Evolutionary conservation across 805 yeast species (phyloP).

Genomic region (Candida ascalaphidarum): DNA sequence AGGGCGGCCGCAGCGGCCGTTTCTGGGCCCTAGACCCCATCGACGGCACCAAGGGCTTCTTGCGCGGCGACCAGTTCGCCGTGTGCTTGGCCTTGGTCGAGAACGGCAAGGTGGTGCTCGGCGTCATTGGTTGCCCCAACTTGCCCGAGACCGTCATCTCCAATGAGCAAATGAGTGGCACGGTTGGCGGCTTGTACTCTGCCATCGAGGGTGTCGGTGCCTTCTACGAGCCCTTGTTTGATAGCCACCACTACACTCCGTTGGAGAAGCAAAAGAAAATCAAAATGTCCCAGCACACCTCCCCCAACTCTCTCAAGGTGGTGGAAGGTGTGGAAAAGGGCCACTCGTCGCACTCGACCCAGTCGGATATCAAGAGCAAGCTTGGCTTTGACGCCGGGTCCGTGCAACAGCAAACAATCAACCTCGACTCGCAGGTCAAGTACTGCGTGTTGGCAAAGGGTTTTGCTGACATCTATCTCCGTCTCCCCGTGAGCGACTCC

Average conservation of each 20-base stretch:
- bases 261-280: constrained; percentile 30
- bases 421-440: constrained; percentile 93
- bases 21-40: constrained; percentile 98
- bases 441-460: constrained; percentile 89
- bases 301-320: constrained; percentile 49
- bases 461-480: constrained; percentile 83
- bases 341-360: constrained; percentile 88
- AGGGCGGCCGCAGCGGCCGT: constrained; percentile 74
- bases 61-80: constrained; percentile 95
- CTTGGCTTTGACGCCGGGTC: constrained; percentile 45
- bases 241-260: constrained; percentile 22
- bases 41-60: constrained; percentile 94
- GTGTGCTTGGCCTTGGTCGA: constrained; percentile 87
- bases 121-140: constrained; percentile 96
- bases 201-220: constrained; percentile 67
- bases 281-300: constrained; percentile 40
- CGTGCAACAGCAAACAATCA: constrained; percentile 51
- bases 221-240: constrained; percentile 39
- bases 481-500: constrained; percentile 68
- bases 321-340: constrained; percentile 94
- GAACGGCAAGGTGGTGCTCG: constrained; percentile 77
- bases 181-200: constrained; percentile 64
- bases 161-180: constrained; percentile 22
- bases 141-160: constrained; percentile 45
- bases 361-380: constrained; percentile 57